These are phyloP conservation scores for Cotoneaster glaucophyllus DNA, from an alignment of 306 rosid species.

Conservation along the genomic window DNA sequence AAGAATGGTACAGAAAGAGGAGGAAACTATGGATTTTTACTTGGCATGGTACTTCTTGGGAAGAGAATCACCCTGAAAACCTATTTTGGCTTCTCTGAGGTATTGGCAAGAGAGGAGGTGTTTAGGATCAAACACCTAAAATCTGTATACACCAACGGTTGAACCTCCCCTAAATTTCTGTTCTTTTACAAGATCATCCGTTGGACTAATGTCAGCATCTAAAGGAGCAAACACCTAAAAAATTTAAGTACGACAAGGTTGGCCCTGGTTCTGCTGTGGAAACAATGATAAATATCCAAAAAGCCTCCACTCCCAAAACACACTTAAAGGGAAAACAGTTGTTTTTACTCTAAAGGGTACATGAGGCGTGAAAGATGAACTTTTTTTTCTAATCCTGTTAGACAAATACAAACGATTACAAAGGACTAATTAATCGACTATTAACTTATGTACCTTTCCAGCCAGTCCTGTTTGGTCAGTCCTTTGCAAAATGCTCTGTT, in stretches of 20 bases:
- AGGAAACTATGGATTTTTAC: neutral
- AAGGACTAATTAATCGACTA: neutral
- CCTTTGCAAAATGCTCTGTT: constrained; percentile 15
- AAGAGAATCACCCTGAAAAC: neutral
- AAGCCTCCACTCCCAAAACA: too few species aligned
- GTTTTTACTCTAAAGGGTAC: neutral
- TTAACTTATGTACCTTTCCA: constrained; percentile 22
- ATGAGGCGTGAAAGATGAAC: neutral
- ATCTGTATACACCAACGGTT: neutral
- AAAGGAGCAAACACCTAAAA: neutral
- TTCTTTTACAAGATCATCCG: neutral
- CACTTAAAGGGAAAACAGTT: neutral
- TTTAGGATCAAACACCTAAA: neutral
- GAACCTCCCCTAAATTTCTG: neutral
- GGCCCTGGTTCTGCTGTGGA: neutral
- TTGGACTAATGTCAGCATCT: neutral
- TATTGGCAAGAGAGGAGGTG: neutral
- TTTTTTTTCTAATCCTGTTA: neutral
- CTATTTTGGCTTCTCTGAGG: neutral
- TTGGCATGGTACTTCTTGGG: neutral
- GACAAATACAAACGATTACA: neutral
- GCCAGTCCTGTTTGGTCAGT: constrained; percentile 23
- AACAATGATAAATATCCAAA: neutral
- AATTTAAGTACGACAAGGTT: neutral
- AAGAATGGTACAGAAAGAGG: neutral